Conservation (phyloP, 495 filamentous ascomycete species). For the Neurospora sp. region DNA sequence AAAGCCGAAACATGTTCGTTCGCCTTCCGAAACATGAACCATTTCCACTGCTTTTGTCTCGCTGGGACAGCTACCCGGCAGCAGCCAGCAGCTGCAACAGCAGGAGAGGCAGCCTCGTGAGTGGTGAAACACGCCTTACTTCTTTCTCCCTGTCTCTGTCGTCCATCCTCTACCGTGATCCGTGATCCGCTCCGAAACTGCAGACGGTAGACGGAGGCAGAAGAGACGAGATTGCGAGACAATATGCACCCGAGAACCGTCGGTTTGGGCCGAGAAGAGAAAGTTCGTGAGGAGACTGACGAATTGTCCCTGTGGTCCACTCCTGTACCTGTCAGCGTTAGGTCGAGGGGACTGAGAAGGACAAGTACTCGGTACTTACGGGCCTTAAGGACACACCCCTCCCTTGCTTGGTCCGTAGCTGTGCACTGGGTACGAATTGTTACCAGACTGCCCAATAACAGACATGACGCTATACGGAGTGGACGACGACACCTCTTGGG, state of each 20-base stretch:
- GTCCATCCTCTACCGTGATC: not conserved
- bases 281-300: not conserved
- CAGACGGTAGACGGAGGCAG: not conserved
- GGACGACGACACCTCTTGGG: not conserved
- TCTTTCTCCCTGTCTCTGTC: not conserved
- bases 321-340: not conserved
- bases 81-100: not conserved
- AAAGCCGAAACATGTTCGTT: not conserved
- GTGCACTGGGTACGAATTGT: not conserved
- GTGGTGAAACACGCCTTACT: not conserved
- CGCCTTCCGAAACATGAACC: not conserved
- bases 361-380: not conserved
- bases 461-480: not conserved
- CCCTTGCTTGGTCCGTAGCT: not conserved
- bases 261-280: not conserved
- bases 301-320: not conserved
- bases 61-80: not conserved
- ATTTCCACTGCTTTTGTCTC: not conserved
- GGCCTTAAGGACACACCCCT: not conserved
- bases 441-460: not conserved
- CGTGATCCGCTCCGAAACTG: not conserved
- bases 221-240: not conserved
- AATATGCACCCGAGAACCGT: not conserved
- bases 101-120: not conserved
- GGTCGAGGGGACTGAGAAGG: not conserved